Percentiles rank a stretch among this genome's conserved stretches.
Evolutionary conservation across 768 basidiomycete species (phyloP).

Genomic region (Russula foetens): DNA sequence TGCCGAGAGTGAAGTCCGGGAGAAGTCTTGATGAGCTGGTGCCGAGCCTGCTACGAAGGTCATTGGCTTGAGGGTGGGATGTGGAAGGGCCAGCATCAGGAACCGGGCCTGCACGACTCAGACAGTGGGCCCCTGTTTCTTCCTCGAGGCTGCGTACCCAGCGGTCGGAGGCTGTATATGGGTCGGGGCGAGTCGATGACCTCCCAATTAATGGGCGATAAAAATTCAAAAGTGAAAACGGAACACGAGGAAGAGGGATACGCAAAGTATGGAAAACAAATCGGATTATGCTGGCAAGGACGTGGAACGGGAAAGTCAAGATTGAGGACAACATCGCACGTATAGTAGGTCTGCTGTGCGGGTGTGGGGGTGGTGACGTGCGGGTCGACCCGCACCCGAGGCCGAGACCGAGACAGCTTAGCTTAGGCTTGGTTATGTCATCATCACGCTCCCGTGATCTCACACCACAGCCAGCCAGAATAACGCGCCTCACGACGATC

Average conservation of each 20-base stretch:
- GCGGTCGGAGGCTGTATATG: slow-evolving; percentile 54
- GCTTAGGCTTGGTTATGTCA: slow-evolving; percentile 4
- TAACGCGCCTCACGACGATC: too few relatives aligned
- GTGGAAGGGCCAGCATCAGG: slow-evolving; percentile 39
- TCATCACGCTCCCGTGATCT: slow-evolving; percentile 15
- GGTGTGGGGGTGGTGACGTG: too few relatives aligned
- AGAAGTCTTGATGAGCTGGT: slow-evolving; percentile 42
- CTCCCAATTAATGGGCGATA: slow-evolving; percentile 31
- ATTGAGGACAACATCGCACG: slow-evolving; percentile 27
- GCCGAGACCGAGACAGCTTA: too few relatives aligned
- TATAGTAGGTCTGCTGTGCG: background rate
- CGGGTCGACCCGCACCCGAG: too few relatives aligned
- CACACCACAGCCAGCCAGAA: too few relatives aligned
- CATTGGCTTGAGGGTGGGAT: slow-evolving; percentile 30
- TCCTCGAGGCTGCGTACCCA: slow-evolving; percentile 81
- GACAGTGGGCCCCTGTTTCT: slow-evolving; percentile 67
- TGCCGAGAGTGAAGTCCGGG: slow-evolving; percentile 74
- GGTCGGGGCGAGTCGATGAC: slow-evolving; percentile 30
- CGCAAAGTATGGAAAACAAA: slow-evolving; percentile 61
- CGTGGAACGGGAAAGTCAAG: slow-evolving; percentile 50
- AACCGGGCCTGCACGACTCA: slow-evolving; percentile 34
- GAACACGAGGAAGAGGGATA: slow-evolving; percentile 48
- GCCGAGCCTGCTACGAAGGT: slow-evolving; percentile 22
- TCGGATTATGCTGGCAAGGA: slow-evolving; percentile 52
- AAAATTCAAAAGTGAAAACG: slow-evolving; percentile 42